phyloP scores from a whole-genome alignment of 106 monocot species.

The Allium cepa region DNA sequence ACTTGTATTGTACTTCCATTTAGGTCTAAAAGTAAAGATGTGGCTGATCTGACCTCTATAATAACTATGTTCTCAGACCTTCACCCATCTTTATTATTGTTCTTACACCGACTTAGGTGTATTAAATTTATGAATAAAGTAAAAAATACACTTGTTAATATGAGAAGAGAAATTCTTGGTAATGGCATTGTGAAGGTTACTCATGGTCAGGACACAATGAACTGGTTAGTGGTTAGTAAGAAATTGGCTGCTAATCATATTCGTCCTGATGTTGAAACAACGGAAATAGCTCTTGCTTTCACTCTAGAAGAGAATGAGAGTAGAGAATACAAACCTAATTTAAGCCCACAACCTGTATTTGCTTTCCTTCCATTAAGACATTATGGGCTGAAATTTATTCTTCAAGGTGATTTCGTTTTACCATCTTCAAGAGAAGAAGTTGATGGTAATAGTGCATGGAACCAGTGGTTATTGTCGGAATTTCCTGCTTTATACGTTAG shows the following conservation, averaged over 20 bases:
- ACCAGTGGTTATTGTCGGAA: slow-evolving; percentile 95
- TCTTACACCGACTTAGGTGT: slow-evolving; percentile 76
- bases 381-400: slow-evolving; percentile 94
- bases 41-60: slow-evolving; percentile 36
- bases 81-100: slow-evolving; percentile 88
- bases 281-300: slow-evolving; percentile 91
- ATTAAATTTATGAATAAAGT: slow-evolving; percentile 77
- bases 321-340: slow-evolving; percentile 58
- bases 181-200: slow-evolving; percentile 84
- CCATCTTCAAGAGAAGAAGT: slow-evolving; percentile 99
- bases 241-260: slow-evolving; percentile 38
- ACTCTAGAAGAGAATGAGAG: slow-evolving; percentile 57
- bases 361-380: slow-evolving; percentile 92
- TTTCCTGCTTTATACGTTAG: slow-evolving; percentile 76
- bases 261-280: slow-evolving; percentile 66
- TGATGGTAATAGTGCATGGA: slow-evolving; percentile 94
- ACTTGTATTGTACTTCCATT: slow-evolving; percentile 96
- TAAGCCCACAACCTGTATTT: slow-evolving; percentile 88
- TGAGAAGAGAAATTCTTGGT: slow-evolving; percentile 57
- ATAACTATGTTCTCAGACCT: slow-evolving; percentile 89
- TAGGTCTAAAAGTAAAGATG: slow-evolving; percentile 43
- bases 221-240: slow-evolving; percentile 78
- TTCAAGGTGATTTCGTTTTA: slow-evolving; percentile 96
- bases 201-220: slow-evolving; percentile 76
- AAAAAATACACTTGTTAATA: slow-evolving; percentile 43